Conservation (phyloP, 148 eudicot species). For the Spergularia bocconei region DNA sequence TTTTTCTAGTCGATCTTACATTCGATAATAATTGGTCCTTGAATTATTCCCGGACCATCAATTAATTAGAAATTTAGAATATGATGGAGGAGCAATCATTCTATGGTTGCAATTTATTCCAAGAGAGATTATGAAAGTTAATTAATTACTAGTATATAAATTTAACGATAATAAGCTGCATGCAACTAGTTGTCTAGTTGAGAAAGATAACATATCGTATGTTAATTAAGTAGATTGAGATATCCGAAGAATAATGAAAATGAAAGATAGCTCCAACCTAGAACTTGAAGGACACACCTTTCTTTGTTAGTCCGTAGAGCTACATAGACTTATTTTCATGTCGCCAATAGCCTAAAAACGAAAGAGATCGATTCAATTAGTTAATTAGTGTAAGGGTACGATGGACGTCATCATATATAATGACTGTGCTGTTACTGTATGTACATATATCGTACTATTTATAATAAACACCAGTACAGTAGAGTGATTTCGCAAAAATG, state of each 20-base stretch:
- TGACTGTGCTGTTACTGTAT: too few species aligned
- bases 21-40: constrained; percentile 3
- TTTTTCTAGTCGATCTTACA: too few species aligned
- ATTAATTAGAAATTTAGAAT: constrained; percentile 4
- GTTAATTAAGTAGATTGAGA: not conserved
- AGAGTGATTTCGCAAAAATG: too few species aligned
- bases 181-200: not conserved
- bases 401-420: too few species aligned
- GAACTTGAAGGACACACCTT: not conserved
- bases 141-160: not conserved
- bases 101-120: constrained; percentile 9
- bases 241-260: not conserved
- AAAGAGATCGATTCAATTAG: too few species aligned
- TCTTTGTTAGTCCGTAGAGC: too few species aligned
- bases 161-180: constrained; percentile 11
- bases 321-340: too few species aligned
- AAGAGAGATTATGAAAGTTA: constrained; percentile 7
- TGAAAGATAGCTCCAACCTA: constrained; percentile 8
- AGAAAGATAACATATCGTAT: constrained; percentile 24
- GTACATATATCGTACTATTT: too few species aligned
- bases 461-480: too few species aligned
- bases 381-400: too few species aligned
- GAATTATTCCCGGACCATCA: not conserved
- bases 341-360: too few species aligned
- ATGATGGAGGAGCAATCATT: constrained; percentile 11